Conservation (phyloP, 2,329 filamentous ascomycete genomes). For the Diaporthe caulivora region DNA sequence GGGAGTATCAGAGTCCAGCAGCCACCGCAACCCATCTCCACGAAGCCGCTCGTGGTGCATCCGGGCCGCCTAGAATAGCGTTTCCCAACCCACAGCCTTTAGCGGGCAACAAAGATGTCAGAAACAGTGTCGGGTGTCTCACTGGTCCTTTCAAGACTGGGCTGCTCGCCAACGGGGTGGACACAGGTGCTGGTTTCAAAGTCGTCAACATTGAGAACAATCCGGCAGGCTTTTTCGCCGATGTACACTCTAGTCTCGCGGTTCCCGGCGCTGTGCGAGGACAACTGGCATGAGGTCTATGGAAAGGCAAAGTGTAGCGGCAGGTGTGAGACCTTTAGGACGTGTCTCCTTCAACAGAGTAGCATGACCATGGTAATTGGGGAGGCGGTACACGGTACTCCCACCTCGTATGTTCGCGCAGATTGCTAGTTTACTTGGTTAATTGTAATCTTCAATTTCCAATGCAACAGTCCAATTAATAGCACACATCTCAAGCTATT, state of each 20-base stretch:
- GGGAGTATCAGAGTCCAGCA: slow-evolving; percentile 59
- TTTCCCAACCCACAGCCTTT: slow-evolving; percentile 56
- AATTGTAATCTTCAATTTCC: too few species aligned
- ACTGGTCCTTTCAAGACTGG: slow-evolving; percentile 58
- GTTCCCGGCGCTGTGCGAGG: slow-evolving; percentile 60
- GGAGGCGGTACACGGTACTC: too few species aligned
- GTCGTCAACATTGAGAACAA: slow-evolving; percentile 61
- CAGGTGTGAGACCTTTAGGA: neutral
- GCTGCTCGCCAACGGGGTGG: slow-evolving; percentile 53
- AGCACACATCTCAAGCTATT: too few species aligned
- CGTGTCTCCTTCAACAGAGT: too few species aligned
- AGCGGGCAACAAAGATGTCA: slow-evolving; percentile 46
- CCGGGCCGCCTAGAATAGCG: slow-evolving; percentile 60
- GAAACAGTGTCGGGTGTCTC: slow-evolving; percentile 43
- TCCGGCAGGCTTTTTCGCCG: slow-evolving; percentile 61
- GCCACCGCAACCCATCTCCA: slow-evolving; percentile 64
- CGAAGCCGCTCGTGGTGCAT: slow-evolving; percentile 55
- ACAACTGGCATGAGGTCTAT: slow-evolving; percentile 47
- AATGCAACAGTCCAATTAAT: too few species aligned
- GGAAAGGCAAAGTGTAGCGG: neutral
- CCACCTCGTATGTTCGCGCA: too few species aligned
- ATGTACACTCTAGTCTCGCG: slow-evolving; percentile 58
- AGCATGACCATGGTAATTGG: too few species aligned
- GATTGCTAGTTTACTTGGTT: too few species aligned
- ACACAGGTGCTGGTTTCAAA: slow-evolving; percentile 59